Conservation (phyloP, 257 asterid genomes). For the Galeopsis tetrahit region DNA sequence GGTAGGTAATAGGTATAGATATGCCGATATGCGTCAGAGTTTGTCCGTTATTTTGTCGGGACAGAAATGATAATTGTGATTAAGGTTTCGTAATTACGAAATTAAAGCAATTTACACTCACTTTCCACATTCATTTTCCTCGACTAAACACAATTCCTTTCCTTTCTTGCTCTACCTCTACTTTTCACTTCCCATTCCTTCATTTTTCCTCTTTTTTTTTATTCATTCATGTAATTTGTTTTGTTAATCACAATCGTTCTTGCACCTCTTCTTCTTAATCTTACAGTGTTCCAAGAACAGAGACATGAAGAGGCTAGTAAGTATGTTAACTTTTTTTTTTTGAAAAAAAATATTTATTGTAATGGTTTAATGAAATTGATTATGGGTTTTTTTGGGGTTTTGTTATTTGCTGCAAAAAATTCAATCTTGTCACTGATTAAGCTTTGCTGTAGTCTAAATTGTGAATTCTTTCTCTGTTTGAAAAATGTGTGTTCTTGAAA, state of each 20-base stretch:
- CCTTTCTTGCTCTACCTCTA: constrained; percentile 49
- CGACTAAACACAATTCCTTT: background rate
- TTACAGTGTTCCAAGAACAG: constrained; percentile 44
- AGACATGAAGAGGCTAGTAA: constrained; percentile 93
- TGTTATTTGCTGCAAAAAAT: constrained; percentile 28
- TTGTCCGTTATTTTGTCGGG: constrained; percentile 61
- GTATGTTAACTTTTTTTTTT: constrained; percentile 63
- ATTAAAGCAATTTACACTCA: constrained; percentile 33
- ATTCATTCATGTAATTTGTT: constrained; percentile 31
- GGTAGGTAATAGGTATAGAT: too few relatives aligned
- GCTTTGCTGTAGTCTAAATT: constrained; percentile 13
- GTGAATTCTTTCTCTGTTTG: background rate
- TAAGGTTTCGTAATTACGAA: constrained; percentile 43
- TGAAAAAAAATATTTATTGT: too few relatives aligned
- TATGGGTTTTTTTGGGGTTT: constrained; percentile 11
- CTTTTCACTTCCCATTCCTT: constrained; percentile 62
- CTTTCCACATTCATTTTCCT: constrained; percentile 26
- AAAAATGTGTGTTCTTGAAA: background rate
- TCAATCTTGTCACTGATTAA: constrained; percentile 32
- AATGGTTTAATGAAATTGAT: background rate
- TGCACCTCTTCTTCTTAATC: constrained; percentile 30
- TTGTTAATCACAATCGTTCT: constrained; percentile 41
- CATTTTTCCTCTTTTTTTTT: background rate
- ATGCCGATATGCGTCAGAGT: background rate
- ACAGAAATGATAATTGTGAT: constrained; percentile 41